Evolutionary conservation across 768 basidiomycete genomes (phyloP), one percentile per base, ranked within the genome.

Genomic region (Podaxis sp.): DNA sequence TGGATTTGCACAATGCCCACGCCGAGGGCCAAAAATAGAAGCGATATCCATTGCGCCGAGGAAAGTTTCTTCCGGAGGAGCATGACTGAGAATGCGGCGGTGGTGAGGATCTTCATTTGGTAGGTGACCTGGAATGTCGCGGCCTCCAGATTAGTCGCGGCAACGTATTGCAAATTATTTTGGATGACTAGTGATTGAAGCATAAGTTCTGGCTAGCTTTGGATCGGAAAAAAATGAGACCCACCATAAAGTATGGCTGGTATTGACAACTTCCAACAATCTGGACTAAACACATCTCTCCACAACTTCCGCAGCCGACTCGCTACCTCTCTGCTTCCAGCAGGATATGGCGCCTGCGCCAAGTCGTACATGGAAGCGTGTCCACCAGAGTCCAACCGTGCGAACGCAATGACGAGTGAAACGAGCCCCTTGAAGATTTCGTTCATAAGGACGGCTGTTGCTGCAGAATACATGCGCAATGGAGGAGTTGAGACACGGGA

Each of bases 211-310:
- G 4, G 35, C 23, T 47, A 61, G 3, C 4, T 9, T n/a, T 23
- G 13, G 51, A 55, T 11, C 52, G 10, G 38, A 35, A 11, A 27
- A 5, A 18, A 10, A 48, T 35, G 40, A 42, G 36, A 47, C 35
- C 44, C 64, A 86, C 86, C 86, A 71, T 97, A 98, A 69, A 98
- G 86, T 69, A 97, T 91, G 55, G 96, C 95, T 23, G 96, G 96
- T 69, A 98, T 94, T 48, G 95, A 93, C 32, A 98, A 76, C 72
- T 98, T 98, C 94, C 95, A 97, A 73, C 96, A 97, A 74, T 98
- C 96, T 11, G 82, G 76, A 63, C 93, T 91, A 73, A 95, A 90
- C 23, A 97, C 80, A 61, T 91, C 89, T 62, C 81, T 80, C 53
- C 75, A 78, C 18, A 94, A 71, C 61, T 79, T 81, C 42, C 81